Evolutionary conservation across 768 basidiomycete species (phyloP).

Genomic region (Suillus sp.): DNA sequence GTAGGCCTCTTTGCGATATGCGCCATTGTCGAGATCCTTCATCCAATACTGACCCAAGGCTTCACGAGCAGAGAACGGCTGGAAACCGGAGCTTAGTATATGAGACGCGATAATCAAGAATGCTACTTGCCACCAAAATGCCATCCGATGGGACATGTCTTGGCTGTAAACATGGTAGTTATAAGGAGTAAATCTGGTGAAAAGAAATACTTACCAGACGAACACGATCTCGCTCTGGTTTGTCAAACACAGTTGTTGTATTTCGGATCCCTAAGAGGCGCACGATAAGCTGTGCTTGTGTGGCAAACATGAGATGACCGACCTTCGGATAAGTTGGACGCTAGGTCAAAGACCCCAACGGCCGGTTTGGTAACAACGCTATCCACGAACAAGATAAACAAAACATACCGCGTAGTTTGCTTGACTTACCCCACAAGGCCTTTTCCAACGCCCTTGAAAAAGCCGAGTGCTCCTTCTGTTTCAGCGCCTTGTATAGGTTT

Average conservation of each 20-base stretch:
- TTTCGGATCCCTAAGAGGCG: conserved; percentile 82
- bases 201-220: conserved; percentile 57
- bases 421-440: conserved; percentile 82
- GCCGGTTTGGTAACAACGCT: conserved; percentile 96
- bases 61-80: conserved; percentile 91
- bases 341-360: conserved; percentile 94
- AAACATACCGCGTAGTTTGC: conserved; percentile 8
- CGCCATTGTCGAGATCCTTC: conserved; percentile 89
- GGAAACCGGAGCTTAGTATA: conserved; percentile 9
- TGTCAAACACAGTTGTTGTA: conserved; percentile 97
- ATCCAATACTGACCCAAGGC: conserved; percentile 97
- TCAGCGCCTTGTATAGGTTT: conserved; percentile 98
- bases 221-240: conserved; percentile 83
- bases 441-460: conserved; percentile 97
- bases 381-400: conserved; percentile 6
- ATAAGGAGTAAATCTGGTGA: background rate
- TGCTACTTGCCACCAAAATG: conserved; percentile 71
- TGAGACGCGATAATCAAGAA: background rate
- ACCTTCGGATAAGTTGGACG: conserved; percentile 94
- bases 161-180: conserved; percentile 51
- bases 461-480: conserved; percentile 89
- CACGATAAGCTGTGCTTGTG: conserved; percentile 14
- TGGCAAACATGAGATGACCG: conserved; percentile 2
- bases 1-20: conserved; percentile 81
- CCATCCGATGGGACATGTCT: conserved; percentile 86